A percentile compares a stretch with the other conserved stretches of the same genome.
Conservation (phyloP, 768 basidiomycete species). For the Hygrophoropsis aurantiaca region DNA sequence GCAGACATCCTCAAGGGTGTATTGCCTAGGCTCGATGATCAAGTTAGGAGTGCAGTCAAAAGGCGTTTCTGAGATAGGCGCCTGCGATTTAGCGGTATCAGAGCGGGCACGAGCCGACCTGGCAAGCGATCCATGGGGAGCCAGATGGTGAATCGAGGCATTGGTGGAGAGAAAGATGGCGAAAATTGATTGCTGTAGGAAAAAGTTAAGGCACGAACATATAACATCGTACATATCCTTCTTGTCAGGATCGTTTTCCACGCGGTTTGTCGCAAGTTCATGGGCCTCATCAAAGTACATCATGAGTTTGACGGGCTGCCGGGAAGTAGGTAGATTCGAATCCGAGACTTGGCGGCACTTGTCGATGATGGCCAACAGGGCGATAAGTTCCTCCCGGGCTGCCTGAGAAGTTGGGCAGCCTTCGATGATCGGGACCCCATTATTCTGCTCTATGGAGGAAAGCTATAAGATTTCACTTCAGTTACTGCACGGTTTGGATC, state of each 20-base stretch:
- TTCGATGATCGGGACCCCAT: no score
- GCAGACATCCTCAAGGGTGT: background rate
- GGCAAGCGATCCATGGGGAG: constrained; percentile 4
- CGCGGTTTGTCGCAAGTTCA: constrained; percentile 2
- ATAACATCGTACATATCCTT: no score
- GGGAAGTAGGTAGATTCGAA: no score
- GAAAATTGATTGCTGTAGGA: background rate
- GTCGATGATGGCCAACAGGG: no score
- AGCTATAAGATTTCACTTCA: no score
- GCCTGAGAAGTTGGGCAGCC: no score
- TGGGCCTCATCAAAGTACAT: constrained; percentile 17
- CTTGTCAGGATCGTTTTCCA: no score
- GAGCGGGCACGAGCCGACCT: background rate
- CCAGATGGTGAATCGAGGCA: background rate
- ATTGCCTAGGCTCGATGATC: background rate
- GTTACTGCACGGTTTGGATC: no score
- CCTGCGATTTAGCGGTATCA: background rate
- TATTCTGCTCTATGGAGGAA: no score
- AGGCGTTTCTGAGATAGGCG: constrained; percentile 13
- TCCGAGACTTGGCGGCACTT: no score
- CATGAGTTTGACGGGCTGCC: background rate
- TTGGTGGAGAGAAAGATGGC: constrained; percentile 13
- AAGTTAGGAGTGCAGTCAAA: constrained; percentile 9
- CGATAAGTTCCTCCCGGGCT: no score
- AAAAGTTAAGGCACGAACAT: no score